Percentiles rank a stretch among this genome's conserved stretches.
phyloP scores from a whole-genome alignment of 805 yeast species.

The Schwanniomyces vanrijiae region DNA sequence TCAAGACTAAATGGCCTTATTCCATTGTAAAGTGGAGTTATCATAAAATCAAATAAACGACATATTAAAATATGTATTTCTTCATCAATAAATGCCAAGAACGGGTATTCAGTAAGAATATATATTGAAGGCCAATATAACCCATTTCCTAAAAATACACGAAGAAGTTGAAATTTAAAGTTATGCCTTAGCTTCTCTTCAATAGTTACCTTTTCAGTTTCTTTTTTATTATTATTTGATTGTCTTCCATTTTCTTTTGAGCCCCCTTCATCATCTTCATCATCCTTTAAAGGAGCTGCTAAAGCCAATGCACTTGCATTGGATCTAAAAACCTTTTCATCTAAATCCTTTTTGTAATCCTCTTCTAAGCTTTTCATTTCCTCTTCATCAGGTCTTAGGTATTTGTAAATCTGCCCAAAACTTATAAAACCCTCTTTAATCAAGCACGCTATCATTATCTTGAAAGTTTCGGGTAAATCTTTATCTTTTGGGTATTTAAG shows the following conservation, averaged over 20 bases:
- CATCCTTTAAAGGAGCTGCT: constrained; percentile 80
- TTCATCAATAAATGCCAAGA: constrained; percentile 52
- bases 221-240: constrained; percentile 11
- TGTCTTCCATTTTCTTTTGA: constrained; percentile 9
- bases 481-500: constrained; percentile 27
- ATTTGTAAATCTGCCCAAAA: constrained; percentile 59
- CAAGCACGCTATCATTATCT: constrained; percentile 50
- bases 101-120: constrained; percentile 62
- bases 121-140: constrained; percentile 60
- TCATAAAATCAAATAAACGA: constrained; percentile 46
- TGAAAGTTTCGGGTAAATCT: constrained; percentile 42
- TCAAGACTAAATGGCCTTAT: constrained; percentile 17
- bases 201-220: constrained; percentile 5
- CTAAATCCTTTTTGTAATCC: constrained; percentile 45
- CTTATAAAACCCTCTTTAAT: constrained; percentile 67
- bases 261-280: constrained; percentile 50
- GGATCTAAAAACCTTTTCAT: constrained; percentile 58
- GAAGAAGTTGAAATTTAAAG: constrained; percentile 41
- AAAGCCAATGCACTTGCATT: constrained; percentile 78
- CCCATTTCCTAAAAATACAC: constrained; percentile 57
- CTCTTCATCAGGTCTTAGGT: constrained; percentile 52
- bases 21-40: constrained; percentile 47
- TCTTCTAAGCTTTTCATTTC: constrained; percentile 45
- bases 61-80: constrained; percentile 48
- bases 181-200: constrained; percentile 20